A percentile compares a stretch with the other conserved stretches of the same genome.
Conservation (phyloP, 2,329 filamentous ascomycete genomes). For the Xylaria sp. region DNA sequence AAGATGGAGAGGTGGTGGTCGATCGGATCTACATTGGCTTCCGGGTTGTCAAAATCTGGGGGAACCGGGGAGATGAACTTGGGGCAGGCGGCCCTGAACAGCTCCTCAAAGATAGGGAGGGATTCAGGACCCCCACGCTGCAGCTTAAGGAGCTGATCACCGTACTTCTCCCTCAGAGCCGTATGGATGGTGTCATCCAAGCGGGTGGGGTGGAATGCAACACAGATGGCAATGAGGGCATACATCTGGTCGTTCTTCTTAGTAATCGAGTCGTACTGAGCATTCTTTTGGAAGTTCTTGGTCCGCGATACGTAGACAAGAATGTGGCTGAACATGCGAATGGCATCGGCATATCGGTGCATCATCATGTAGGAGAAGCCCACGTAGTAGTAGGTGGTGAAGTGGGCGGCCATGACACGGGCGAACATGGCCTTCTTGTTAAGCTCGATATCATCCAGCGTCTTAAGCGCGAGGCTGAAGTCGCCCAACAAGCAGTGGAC, state of each 20-base stretch:
- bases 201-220: constrained; percentile 95
- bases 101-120: constrained; percentile 96
- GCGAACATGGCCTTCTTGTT: constrained; percentile 99
- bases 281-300: constrained; percentile 99
- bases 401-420: constrained; percentile 98
- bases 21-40: constrained; percentile 94
- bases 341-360: constrained; percentile 98
- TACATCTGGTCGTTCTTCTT: constrained; percentile 99
- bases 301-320: constrained; percentile 98
- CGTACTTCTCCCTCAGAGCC: constrained; percentile 97
- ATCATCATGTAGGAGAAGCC: constrained; percentile 99
- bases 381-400: constrained; percentile 99
- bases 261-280: constrained; percentile 96
- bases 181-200: constrained; percentile 99
- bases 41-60: constrained; percentile 96
- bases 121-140: constrained; percentile 96
- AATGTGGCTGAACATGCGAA: constrained; percentile 99
- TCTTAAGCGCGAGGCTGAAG: constrained; percentile 98
- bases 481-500: constrained; percentile 97
- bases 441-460: constrained; percentile 98
- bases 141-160: constrained; percentile 95
- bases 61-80: constrained; percentile 99
- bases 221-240: constrained; percentile 97
- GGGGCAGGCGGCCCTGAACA: constrained; percentile 97
- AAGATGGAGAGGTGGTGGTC: constrained; percentile 98